These are phyloP conservation scores for Geosmithia flava DNA, from an alignment of 2,329 filamentous ascomycete species.

Conservation along the genomic window DNA sequence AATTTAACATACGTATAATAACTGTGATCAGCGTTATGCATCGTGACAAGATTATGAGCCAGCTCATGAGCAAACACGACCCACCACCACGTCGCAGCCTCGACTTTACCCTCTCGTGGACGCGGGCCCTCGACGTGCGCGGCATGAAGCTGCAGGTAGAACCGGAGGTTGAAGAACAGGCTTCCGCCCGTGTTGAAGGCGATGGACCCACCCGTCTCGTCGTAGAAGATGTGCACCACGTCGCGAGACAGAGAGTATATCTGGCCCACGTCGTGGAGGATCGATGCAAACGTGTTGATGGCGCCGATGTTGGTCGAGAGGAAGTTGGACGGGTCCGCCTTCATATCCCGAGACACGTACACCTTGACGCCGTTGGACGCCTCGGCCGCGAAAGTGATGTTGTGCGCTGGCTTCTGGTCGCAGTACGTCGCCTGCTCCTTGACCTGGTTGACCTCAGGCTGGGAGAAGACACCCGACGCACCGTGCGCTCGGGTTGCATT, in stretches of 20 bases:
- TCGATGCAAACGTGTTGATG: conserved; percentile 55
- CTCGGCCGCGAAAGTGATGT: conserved; percentile 59
- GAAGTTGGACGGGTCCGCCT: conserved; percentile 36
- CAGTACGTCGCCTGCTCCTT: conserved; percentile 81
- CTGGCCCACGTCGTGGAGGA: conserved; percentile 57
- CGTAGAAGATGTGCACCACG: conserved; percentile 78
- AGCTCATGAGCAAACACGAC: conserved; percentile 92
- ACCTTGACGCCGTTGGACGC: conserved; percentile 62
- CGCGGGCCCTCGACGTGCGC: conserved; percentile 23
- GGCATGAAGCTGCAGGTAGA: conserved; percentile 70
- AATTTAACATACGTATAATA: conserved; percentile 71
- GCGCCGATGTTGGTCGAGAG: conserved; percentile 45
- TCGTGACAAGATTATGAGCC: conserved; percentile 78
- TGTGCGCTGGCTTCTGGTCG: conserved; percentile 61
- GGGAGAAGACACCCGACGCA: conserved; percentile 59
- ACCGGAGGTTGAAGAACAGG: conserved; percentile 88
- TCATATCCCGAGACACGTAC: conserved; percentile 49
- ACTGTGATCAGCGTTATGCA: conserved; percentile 68
- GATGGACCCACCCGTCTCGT: conserved; percentile 66
- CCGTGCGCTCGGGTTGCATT: conserved; percentile 67
- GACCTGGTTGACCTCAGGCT: conserved; percentile 58
- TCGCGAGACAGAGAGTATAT: conserved; percentile 60
- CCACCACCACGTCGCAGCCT: conserved; percentile 82
- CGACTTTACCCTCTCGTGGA: conserved; percentile 37
- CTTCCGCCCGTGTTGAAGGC: conserved; percentile 84